Percentiles rank a stretch among this genome's conserved stretches.
phyloP scores from a whole-genome alignment of 2,329 filamentous ascomycete species.

The Microcyclosporella mali region DNA sequence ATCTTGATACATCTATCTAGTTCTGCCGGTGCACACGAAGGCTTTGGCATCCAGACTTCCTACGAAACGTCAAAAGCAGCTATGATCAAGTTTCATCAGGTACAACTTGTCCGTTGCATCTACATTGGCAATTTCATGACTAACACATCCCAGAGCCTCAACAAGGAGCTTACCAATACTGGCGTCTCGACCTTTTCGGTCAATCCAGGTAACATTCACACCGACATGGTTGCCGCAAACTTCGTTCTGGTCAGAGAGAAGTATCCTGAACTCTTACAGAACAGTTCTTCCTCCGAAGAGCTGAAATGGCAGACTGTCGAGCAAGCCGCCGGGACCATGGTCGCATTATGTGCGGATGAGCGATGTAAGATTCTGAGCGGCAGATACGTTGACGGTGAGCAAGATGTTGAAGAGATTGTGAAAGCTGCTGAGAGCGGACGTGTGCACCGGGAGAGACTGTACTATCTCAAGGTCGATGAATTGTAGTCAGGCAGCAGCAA shows the following conservation, averaged over 20 bases:
- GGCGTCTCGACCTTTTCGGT: slow-evolving; percentile 2
- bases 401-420: slow-evolving; percentile 5
- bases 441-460: slow-evolving; percentile 7
- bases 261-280: not conserved
- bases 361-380: slow-evolving; percentile 5
- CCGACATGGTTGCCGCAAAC: not conserved
- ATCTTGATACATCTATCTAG: slow-evolving; percentile 3
- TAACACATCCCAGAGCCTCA: too few species aligned
- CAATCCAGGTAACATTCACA: not conserved
- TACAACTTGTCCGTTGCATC: not conserved
- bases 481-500: not conserved
- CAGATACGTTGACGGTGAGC: slow-evolving; percentile 5
- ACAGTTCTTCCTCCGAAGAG: not conserved
- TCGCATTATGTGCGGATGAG: slow-evolving; percentile 8
- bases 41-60: not conserved
- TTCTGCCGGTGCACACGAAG: slow-evolving; percentile 1
- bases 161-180: not conserved
- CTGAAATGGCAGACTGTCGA: slow-evolving; percentile 4
- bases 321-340: slow-evolving; percentile 2
- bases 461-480: slow-evolving; percentile 6
- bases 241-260: not conserved
- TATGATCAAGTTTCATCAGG: slow-evolving; percentile 4
- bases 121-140: too few species aligned
- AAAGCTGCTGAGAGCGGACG: slow-evolving; percentile 4
- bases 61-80: slow-evolving; percentile 2